These are phyloP conservation scores for Chlamydomonas eustigma DNA, from an alignment of 139 green algal species.

Conservation along the genomic window DNA sequence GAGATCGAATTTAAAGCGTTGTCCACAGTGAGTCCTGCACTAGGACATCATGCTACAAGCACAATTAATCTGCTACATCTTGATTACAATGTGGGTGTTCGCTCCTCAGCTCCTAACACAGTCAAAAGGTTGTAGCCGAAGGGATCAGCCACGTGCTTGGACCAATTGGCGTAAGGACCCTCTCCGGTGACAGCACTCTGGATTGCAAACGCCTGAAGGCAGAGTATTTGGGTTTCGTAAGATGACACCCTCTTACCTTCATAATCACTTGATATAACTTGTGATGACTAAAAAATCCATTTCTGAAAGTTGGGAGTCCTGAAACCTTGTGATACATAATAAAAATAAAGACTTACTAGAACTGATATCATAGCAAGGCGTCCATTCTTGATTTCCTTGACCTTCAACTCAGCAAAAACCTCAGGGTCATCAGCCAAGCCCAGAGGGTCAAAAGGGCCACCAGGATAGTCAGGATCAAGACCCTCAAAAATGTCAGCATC, in stretches of 20 bases:
- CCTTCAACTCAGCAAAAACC: constrained; percentile 88
- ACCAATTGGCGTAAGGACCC: constrained; percentile 94
- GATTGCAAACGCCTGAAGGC: constrained; percentile 64
- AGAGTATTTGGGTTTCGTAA: too few species aligned
- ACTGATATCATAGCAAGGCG: constrained; percentile 89
- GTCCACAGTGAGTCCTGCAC: too few species aligned
- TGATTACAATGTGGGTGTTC: constrained; percentile 78
- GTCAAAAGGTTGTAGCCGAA: constrained; percentile 95
- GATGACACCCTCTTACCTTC: too few species aligned
- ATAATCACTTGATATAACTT: too few species aligned
- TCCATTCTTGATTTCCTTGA: constrained; percentile 99
- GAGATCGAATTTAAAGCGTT: too few species aligned
- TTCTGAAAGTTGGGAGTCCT: too few species aligned
- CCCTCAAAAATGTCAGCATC: constrained; percentile 77
- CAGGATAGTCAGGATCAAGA: constrained; percentile 90
- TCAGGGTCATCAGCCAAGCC: constrained; percentile 89
- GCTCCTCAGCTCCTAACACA: constrained; percentile 72
- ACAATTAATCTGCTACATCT: not conserved
- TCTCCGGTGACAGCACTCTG: constrained; percentile 88
- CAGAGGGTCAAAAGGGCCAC: constrained; percentile 95
- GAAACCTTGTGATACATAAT: too few species aligned
- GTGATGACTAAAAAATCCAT: too few species aligned
- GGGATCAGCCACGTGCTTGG: constrained; percentile 87
- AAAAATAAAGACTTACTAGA: constrained; percentile 54
- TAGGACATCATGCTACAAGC: not conserved